Conservation (phyloP, 371 early-diverging fungal genomes). For the Saksenaea oblongispora region DNA sequence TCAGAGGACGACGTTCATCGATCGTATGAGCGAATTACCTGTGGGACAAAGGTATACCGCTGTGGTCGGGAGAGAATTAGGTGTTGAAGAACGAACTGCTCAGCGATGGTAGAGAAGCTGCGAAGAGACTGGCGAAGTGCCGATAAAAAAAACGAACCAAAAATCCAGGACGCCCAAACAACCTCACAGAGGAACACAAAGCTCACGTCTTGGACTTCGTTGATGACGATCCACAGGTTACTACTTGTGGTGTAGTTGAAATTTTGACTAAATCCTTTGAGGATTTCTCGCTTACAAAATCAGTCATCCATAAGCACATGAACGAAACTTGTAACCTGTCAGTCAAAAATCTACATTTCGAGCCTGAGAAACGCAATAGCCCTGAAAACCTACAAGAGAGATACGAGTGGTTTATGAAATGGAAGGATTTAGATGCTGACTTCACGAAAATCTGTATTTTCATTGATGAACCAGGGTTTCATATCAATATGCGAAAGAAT, state of each 20-base stretch:
- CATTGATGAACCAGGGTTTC: constrained; percentile 13
- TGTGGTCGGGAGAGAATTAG: not conserved
- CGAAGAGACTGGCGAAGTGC: not conserved
- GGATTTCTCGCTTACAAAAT: no score
- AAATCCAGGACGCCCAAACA: not conserved
- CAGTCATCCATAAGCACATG: no score
- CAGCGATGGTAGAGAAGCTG: not conserved
- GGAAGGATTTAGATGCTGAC: constrained; percentile 6
- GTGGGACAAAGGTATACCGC: not conserved
- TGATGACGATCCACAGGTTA: constrained; percentile 2
- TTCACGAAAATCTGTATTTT: constrained; percentile 12
- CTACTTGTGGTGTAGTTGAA: not conserved
- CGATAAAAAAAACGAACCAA: not conserved
- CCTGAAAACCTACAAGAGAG: not conserved
- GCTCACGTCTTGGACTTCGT: not conserved
- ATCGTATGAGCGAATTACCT: not conserved
- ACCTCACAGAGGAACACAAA: not conserved
- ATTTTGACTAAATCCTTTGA: no score
- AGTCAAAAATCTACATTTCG: not conserved
- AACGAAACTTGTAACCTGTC: not conserved
- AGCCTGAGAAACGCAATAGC: not conserved
- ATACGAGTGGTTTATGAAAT: constrained; percentile 4
- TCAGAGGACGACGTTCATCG: not conserved
- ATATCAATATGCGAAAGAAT: constrained; percentile 1
- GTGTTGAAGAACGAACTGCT: not conserved